These are phyloP conservation scores for Ogataea hybrid DNA, from an alignment of 1,139 yeast species.

Conservation along the genomic window DNA sequence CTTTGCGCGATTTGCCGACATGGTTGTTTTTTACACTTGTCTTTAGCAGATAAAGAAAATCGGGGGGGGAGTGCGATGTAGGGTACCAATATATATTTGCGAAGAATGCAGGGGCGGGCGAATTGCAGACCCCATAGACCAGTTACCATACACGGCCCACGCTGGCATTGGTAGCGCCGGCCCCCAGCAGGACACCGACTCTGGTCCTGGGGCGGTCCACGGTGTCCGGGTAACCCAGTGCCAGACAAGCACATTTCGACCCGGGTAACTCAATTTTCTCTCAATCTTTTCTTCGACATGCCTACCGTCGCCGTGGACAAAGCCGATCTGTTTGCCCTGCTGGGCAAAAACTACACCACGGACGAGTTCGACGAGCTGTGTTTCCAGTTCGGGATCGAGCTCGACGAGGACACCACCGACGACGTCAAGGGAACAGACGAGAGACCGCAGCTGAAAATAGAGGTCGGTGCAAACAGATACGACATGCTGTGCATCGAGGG, in stretches of 20 bases:
- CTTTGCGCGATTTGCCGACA: constrained; percentile 55
- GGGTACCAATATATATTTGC: too few relatives aligned
- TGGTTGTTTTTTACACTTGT: constrained; percentile 13
- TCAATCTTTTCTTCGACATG: constrained; percentile 44
- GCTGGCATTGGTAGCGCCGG: background rate
- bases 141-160: too few relatives aligned
- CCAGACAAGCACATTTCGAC: background rate
- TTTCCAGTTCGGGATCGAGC: constrained; percentile 95
- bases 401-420: constrained; percentile 92
- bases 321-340: constrained; percentile 78
- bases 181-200: too few relatives aligned
- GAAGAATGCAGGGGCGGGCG: too few relatives aligned
- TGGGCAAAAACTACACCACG: constrained; percentile 80
- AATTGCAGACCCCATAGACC: background rate
- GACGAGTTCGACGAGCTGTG: constrained; percentile 96
- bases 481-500: constrained; percentile 99
- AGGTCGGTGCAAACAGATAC: constrained; percentile 96
- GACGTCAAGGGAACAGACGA: constrained; percentile 74
- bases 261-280: constrained; percentile 11
- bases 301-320: constrained; percentile 97
- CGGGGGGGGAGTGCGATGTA: background rate
- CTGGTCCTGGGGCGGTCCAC: too few relatives aligned
- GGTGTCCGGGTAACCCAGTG: constrained; percentile 6
- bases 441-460: constrained; percentile 95
- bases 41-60: constrained; percentile 8